Base-by-base conservation (phyloP, 177 flowering plant species). In the Telopea speciosissima region DNA sequence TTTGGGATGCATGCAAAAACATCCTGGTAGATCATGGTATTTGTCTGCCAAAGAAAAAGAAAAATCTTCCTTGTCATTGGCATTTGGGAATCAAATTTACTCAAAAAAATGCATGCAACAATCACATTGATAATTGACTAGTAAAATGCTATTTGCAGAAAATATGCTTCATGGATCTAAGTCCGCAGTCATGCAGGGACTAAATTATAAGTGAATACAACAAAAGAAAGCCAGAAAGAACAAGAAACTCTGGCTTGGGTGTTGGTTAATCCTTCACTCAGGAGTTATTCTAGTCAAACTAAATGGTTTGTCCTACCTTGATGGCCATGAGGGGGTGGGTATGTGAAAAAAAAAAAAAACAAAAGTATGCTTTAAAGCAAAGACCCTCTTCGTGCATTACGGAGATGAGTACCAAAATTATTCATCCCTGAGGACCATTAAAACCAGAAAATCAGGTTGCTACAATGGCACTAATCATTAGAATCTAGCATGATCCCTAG, bases 1-100 rank as follows among this genome's bases (percentile, higher is more conserved):
- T 83, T 94, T 8, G 98, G 98, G 59, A 88, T 78, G 84, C 98
- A 92, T 66, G 92, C 83, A 75, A 94, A 92, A 61, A 94, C 97
- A 68, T 94, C 97, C 80, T 94, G 97, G 84, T 88, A 94, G 69
- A 92, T 88, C 77, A 78, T 81, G 12, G 98, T 89, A 76, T 94
- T 94, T 63, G 87, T 89, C 98, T 94, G 88, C 71, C 70, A 61
- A 4, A 74, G 19, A 63, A 26, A 75, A 49, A 49, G 3, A 12
- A 12, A 49, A 49, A 49, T 49, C 19, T 49, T 49, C 8, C 1
- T 11, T 49, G 14, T 49, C 54, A 45, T 36, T 36, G 7, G 40
- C 40, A 36, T 36, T 36, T 36, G 40, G 33, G 8, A 36, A 36
- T 36, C 8, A 5, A 36, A 5, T 36, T 36, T 36, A 36, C 40